Base-by-base conservation (phyloP, 352 stramenopile genomes). In the Pythium brassicae region DNA sequence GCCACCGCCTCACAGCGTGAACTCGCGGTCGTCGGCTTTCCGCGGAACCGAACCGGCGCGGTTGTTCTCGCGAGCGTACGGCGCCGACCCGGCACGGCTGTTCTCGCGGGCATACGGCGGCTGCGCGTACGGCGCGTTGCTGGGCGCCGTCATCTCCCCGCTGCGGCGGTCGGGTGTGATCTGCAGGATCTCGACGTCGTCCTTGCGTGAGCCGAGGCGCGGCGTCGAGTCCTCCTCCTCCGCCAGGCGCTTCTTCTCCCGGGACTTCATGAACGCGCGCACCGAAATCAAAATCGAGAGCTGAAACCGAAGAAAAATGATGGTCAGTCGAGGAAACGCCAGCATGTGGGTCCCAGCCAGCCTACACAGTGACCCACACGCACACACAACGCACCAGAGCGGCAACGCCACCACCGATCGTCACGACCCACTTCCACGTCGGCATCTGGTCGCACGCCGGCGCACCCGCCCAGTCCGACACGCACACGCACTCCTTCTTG, bases 341-440 rank as follows among this genome's bases (percentile, higher is more conserved):
- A n/a, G n/a, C n/a, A n/a, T n/a, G n/a, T n/a, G n/a, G n/a, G n/a
- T n/a, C n/a, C n/a, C n/a, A n/a, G n/a, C n/a, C n/a, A n/a, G n/a
- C n/a, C n/a, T n/a, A n/a, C n/a, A n/a, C n/a, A n/a, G n/a, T n/a
- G n/a, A n/a, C n/a, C n/a, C n/a, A n/a, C n/a, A n/a, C n/a, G n/a
- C n/a, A 23, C 39, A 19, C 10, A 25, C 12, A 10, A 68, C 60
- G 22, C 62, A 78, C 70, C 54, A 83, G 50, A 10, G 77, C 77
- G 1, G 77, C 77, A 32, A 87, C 68, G 27, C 71, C 77, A 69
- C 78, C 78, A 37, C 70, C 78, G 42, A 88, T 66, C 0, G 78
- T 88, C 4, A 86, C 65, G 32, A 81, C 23, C 72, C 72, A 84
- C 55, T 88, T 88, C 78, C 78, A 88, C 25, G 74, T 60, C 3